Evolutionary conservation across 306 rosid genomes (phyloP).

Genomic region (Pyrus betulifolia): DNA sequence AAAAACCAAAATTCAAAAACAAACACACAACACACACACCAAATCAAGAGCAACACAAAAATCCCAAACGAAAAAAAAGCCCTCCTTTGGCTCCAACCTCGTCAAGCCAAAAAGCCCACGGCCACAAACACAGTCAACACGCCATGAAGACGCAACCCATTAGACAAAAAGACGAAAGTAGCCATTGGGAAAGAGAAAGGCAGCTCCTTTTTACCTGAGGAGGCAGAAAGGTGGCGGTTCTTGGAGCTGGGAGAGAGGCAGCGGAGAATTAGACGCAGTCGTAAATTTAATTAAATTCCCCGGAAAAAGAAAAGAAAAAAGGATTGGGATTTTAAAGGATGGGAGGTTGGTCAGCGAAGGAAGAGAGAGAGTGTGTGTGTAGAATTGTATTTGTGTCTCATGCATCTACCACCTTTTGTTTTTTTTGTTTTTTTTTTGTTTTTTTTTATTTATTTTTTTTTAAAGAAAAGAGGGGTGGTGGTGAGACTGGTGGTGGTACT

Average conservation of each 20-base stretch:
- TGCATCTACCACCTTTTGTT: slow-evolving; percentile 93
- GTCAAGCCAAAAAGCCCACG: slow-evolving; percentile 55
- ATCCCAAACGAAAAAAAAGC: slow-evolving; percentile 9
- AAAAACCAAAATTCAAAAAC: slow-evolving; percentile 31
- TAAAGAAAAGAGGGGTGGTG: slow-evolving; percentile 33
- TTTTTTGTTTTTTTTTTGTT: slow-evolving; percentile 1
- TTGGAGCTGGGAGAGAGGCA: slow-evolving; percentile 1
- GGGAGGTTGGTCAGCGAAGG: slow-evolving; percentile 47
- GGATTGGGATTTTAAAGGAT: slow-evolving; percentile 28
- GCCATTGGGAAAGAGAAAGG: slow-evolving; percentile 8
- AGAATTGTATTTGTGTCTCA: slow-evolving; percentile 48
- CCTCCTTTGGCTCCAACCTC: slow-evolving; percentile 10
- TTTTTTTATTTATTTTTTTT: background rate
- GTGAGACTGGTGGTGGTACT: slow-evolving; percentile 23
- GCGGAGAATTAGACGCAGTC: slow-evolving; percentile 18
- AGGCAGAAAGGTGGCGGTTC: slow-evolving; percentile 27
- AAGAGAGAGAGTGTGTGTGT: slow-evolving; percentile 27
- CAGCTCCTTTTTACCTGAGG: slow-evolving; percentile 39
- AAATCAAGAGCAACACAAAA: slow-evolving; percentile 30
- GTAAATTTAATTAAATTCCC: slow-evolving; percentile 9
- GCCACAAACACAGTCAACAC: slow-evolving; percentile 34
- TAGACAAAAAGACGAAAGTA: slow-evolving; percentile 7
- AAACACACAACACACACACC: slow-evolving; percentile 18
- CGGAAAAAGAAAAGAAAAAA: background rate
- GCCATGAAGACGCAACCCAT: slow-evolving; percentile 11